These are phyloP conservation scores for Mycena crocata DNA, from an alignment of 768 basidiomycete species.

Conservation along the genomic window DNA sequence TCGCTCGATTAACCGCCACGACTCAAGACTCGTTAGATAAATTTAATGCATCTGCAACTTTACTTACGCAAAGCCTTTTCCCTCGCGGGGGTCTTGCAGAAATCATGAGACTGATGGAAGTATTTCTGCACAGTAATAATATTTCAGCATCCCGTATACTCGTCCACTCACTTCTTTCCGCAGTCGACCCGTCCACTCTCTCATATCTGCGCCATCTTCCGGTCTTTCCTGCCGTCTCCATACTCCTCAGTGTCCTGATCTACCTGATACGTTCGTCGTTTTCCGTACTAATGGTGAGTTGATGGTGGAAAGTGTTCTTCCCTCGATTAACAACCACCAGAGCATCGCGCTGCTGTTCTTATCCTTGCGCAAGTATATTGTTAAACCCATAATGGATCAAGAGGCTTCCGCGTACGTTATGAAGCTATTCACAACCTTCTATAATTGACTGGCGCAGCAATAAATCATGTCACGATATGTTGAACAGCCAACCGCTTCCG, in stretches of 20 bases:
- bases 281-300: conserved; percentile 57
- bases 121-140: conserved; percentile 27
- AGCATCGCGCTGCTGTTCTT: conserved; percentile 50
- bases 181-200: conserved; percentile 46
- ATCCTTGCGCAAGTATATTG: conserved; percentile 39
- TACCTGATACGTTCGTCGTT: conserved; percentile 44
- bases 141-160: not conserved
- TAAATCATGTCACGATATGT: not conserved
- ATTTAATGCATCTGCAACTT: conserved; percentile 58
- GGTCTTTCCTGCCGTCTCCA: conserved; percentile 40
- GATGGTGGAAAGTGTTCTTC: conserved; percentile 8
- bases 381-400: conserved; percentile 10
- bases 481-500: not conserved
- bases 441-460: not conserved
- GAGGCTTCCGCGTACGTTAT: conserved; percentile 8
- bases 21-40: conserved; percentile 57
- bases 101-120: conserved; percentile 18
- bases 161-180: conserved; percentile 5
- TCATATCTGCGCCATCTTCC: conserved; percentile 42
- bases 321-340: conserved; percentile 38
- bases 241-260: conserved; percentile 42
- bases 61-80: conserved; percentile 46
- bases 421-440: not conserved
- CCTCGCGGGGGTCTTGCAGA: conserved; percentile 19
- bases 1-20: conserved; percentile 52